Conservation (phyloP, 2,329 filamentous ascomycete species). For the Alternaria triticimaculans region DNA sequence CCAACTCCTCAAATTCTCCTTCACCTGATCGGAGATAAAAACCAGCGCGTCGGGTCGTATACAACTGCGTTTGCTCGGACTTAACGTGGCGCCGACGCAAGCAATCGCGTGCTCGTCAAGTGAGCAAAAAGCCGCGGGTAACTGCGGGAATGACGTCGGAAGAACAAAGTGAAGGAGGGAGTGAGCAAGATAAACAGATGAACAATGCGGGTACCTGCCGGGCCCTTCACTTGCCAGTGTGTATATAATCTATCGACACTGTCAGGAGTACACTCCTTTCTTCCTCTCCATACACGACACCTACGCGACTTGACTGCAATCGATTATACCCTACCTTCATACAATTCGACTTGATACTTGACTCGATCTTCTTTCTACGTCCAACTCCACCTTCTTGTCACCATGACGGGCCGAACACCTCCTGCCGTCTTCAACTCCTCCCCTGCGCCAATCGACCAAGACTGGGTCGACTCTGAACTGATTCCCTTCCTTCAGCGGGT, state of each 20-base stretch:
- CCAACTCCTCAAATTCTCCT: neutral
- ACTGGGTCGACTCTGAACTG: conserved; percentile 10
- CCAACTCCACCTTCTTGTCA: neutral
- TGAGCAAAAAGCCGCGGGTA: neutral
- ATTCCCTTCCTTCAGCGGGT: conserved; percentile 8
- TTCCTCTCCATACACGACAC: neutral
- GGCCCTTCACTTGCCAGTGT: neutral
- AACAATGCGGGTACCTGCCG: neutral
- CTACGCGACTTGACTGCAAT: neutral
- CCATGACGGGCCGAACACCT: neutral
- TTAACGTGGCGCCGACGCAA: neutral
- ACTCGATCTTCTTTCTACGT: neutral
- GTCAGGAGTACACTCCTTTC: neutral
- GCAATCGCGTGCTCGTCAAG: neutral
- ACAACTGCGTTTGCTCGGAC: neutral
- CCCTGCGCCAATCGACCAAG: neutral
- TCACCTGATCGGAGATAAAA: neutral
- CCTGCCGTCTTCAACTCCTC: neutral
- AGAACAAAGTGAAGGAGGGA: neutral
- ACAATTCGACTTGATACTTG: neutral
- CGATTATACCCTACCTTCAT: neutral
- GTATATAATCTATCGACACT: neutral
- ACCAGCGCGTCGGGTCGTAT: no score
- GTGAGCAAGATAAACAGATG: neutral
- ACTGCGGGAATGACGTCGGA: neutral